phyloP scores from a whole-genome alignment of 2,329 filamentous ascomycete genomes.

The Xylaria sp. region DNA sequence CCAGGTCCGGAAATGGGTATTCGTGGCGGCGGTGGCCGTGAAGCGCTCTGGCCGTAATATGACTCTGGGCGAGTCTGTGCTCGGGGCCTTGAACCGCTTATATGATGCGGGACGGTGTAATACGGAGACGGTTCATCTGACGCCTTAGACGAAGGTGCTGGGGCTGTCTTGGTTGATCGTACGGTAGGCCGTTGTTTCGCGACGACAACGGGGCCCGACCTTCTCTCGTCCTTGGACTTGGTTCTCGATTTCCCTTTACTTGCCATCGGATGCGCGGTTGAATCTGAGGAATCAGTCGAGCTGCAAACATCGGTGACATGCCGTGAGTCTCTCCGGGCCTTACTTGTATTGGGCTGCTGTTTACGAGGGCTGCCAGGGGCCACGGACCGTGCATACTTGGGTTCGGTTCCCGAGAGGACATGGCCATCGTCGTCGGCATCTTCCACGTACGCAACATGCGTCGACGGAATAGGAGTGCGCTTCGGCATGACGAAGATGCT shows the following conservation, averaged over 20 bases:
- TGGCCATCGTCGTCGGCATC: slow-evolving; percentile 58
- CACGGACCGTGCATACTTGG: slow-evolving; percentile 54
- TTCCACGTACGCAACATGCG: slow-evolving; percentile 51
- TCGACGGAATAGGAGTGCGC: slow-evolving; percentile 41
- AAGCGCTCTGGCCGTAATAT: slow-evolving; percentile 43
- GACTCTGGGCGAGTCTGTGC: slow-evolving; percentile 48
- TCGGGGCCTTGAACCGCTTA: slow-evolving; percentile 47
- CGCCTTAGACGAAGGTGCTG: slow-evolving; percentile 41
- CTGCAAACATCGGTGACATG: slow-evolving; percentile 48
- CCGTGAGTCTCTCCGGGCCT: slow-evolving; percentile 49
- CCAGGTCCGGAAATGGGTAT: slow-evolving; percentile 47
- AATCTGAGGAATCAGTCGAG: slow-evolving; percentile 39
- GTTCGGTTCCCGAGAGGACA: slow-evolving; percentile 45
- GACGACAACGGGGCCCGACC: slow-evolving; percentile 32
- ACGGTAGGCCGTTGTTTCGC: slow-evolving; percentile 40
- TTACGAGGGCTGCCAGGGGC: slow-evolving; percentile 52
- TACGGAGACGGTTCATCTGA: slow-evolving; percentile 46
- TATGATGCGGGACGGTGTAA: slow-evolving; percentile 46
- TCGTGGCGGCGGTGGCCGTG: slow-evolving; percentile 30
- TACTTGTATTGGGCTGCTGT: slow-evolving; percentile 59
- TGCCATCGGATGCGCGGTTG: slow-evolving; percentile 45
- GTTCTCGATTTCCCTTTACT: slow-evolving; percentile 32
- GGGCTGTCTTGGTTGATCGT: slow-evolving; percentile 47
- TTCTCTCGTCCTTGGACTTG: slow-evolving; percentile 42
- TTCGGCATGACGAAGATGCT: slow-evolving; percentile 47